These are phyloP conservation scores for Tylopilus vinaceipallidus DNA, from an alignment of 768 basidiomycete species.

Conservation along the genomic window DNA sequence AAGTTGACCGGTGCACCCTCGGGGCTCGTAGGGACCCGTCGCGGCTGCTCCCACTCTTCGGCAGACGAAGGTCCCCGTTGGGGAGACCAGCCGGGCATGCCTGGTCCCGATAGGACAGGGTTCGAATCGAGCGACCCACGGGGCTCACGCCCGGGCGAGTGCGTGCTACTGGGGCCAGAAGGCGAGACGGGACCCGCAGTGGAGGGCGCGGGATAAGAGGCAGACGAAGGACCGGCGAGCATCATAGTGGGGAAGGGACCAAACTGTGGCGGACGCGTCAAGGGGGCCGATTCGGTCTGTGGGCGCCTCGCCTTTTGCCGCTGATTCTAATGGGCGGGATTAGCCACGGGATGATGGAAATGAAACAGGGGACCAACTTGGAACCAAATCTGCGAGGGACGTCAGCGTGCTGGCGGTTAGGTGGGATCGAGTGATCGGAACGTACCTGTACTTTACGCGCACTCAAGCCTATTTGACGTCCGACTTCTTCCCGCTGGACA, in stretches of 20 bases:
- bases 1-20: neutral
- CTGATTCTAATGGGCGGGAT: slow-evolving; percentile 58
- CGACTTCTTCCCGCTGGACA: slow-evolving; percentile 84
- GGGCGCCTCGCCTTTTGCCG: slow-evolving; percentile 84
- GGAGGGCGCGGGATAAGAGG: slow-evolving; percentile 14
- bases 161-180: slow-evolving; percentile 13
- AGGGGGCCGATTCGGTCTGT: slow-evolving; percentile 54
- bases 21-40: slow-evolving; percentile 12
- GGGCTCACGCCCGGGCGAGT: slow-evolving; percentile 8
- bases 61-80: slow-evolving; percentile 17
- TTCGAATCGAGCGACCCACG: slow-evolving; percentile 35
- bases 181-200: slow-evolving; percentile 1
- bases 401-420: slow-evolving; percentile 8
- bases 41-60: slow-evolving; percentile 19
- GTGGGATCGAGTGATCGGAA: slow-evolving; percentile 14
- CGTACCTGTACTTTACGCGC: slow-evolving; percentile 88
- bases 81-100: slow-evolving; percentile 43
- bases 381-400: slow-evolving; percentile 73
- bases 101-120: slow-evolving; percentile 51
- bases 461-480: slow-evolving; percentile 82
- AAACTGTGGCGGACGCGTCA: slow-evolving; percentile 57
- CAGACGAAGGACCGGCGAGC: slow-evolving; percentile 29
- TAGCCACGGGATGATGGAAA: slow-evolving; percentile 4
- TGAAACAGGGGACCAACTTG: slow-evolving; percentile 48
- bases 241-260: slow-evolving; percentile 55